Evolutionary conservation across 306 rosid species (phyloP), one percentile per base, ranked within the genome.

Genomic region (Acmispon strigosus): DNA sequence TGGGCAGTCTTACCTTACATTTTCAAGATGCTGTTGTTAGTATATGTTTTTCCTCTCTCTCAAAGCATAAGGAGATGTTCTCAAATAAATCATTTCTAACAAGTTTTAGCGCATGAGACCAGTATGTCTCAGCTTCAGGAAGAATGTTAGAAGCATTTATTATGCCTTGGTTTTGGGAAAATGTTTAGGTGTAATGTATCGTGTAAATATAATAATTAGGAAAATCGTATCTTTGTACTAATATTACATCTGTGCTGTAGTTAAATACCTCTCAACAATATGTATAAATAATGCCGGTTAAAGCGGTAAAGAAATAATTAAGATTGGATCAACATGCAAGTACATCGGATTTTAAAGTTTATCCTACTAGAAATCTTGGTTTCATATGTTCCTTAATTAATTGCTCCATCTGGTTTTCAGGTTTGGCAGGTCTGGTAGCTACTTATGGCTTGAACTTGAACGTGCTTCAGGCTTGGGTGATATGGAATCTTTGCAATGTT

Each of bases 401-500:
- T 17, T 60, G 53, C 70, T 82, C 69, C 15, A 27, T 74, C 47
- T 56, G 57, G 58, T 66, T 75, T 66, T 66, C 86, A 92, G 96
- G 96, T 67, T 84, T 92, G 84, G 90, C 97, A 8, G 96, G 97
- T 44, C 78, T 89, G 45, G 94, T 87, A 18, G 97, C 96, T 20
- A 81, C 96, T 15, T 92, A 92, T 62, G 96, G 90, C 62, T 78
- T 92, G 75, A 89, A 83, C 83, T 83, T 89, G 49, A 92, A 75
- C 48, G 90, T 92, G 43, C 91, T 92, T 19, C 97, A 92, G 57
- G 91, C 94, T 44, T 92, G 97, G 97, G 91, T 87, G 14, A 89
- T 89, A 75, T 92, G 94, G 94, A 92, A 92, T 60, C 75, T 87
- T n/a, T 92, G 94, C 85, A 92, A 92, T 52, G 97, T 92, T 4